Percentiles rank a stretch among this genome's conserved stretches.
Evolutionary conservation across 345 rosid genomes (phyloP).

Genomic region (Eucalyptus curtisii): DNA sequence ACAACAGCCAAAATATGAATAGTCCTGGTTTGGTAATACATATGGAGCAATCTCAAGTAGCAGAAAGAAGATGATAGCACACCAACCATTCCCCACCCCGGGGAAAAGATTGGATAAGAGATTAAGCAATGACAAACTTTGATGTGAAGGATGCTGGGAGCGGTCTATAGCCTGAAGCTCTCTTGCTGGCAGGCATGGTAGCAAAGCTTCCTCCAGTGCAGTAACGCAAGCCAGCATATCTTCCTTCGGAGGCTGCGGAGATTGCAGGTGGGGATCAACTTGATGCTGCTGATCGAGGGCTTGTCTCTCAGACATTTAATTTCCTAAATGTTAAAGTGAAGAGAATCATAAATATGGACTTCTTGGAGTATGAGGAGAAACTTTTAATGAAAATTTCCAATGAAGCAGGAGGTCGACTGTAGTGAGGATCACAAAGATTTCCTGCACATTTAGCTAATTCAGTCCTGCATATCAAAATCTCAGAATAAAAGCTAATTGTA

Average conservation of each 20-base stretch:
- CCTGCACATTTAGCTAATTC: background rate
- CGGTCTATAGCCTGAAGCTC: constrained; percentile 98
- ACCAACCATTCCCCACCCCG: background rate
- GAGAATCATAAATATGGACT: background rate
- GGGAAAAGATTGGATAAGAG: background rate
- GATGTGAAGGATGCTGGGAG: constrained; percentile 95
- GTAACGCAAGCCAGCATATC: constrained; percentile 69
- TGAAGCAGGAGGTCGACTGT: background rate
- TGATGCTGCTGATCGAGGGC: constrained; percentile 13
- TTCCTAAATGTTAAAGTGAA: background rate
- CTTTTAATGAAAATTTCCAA: background rate
- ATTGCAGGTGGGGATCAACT: constrained; percentile 15
- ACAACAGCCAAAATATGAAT: background rate
- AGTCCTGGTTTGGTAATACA: background rate
- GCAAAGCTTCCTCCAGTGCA: constrained; percentile 76
- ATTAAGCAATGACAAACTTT: constrained; percentile 33
- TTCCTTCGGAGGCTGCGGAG: constrained; percentile 26
- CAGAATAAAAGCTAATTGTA: background rate
- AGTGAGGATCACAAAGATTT: background rate
- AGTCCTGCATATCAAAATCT: background rate
- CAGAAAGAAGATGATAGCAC: background rate
- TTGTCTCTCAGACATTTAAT: background rate
- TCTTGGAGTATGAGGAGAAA: background rate
- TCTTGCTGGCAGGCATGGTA: constrained; percentile 95
- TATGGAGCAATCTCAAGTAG: background rate